Base-by-base conservation (phyloP, 1,284 basidiomycete genomes). In the Erythrobasidium hasegawianum region DNA sequence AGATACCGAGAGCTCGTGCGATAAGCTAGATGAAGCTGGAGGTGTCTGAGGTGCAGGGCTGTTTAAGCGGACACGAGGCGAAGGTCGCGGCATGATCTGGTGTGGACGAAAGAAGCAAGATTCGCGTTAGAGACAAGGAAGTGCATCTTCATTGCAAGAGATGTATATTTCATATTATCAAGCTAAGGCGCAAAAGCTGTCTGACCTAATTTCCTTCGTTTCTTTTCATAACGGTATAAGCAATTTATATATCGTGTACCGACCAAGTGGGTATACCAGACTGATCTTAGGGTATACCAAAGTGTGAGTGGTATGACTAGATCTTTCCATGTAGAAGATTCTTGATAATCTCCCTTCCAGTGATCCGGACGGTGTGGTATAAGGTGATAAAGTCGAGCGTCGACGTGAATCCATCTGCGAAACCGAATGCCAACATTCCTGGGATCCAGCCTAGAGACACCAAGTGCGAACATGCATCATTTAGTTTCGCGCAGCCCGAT, bases 301-400 rank as follows among this genome's bases (percentile, higher is more conserved):
- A 5, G n/a, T 33, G 11, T 33, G 5, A 33, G 11, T 11, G 33
- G 33, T 33, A 33, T 33, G 39, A 13, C 27, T 84, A 96, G 68
- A 96, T 87, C 79, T 96, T 96, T 47, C 88, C 90, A 68, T 86
- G 80, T 16, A 91, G 78, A 45, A 95, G 74, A 74, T 97, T 96
- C 67, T 78, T 81, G 68, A 87, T 78, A 78, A 89, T 95, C 80
- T 95, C 90, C 62, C 89, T 79, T 0, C 77, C 93, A 0, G 92
- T 92, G 71, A 96, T 84, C 55, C 85, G 80, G 2, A 82, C 80
- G 0, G 94, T 97, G 72, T 87, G 81, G 76, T 86, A 92, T 67
- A 97, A 81, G 0, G 92, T 90, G 10, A 83, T 83, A 59, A 91
- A 72, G 78, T 98, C 95, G 18, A 97, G 83, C 1, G 95, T 97